Evolutionary conservation across 2,329 filamentous ascomycete genomes (phyloP).

Genomic region (Curvularia sp.): DNA sequence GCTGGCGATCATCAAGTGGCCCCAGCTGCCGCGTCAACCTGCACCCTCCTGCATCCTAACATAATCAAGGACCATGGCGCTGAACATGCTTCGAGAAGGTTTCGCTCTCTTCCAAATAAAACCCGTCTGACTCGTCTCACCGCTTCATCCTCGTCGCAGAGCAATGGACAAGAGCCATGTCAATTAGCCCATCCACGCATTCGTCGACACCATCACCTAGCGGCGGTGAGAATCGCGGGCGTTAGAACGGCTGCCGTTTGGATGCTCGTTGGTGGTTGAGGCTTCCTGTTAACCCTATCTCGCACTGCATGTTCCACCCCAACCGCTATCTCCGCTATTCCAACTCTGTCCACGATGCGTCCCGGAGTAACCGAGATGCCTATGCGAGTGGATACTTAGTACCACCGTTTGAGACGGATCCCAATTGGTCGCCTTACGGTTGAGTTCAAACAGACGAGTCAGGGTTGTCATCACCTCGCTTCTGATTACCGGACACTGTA

Average conservation of each 20-base stretch:
- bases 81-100: conserved; percentile 44
- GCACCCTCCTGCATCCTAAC: conserved; percentile 25
- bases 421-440: conserved; percentile 13
- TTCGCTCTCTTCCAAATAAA: conserved; percentile 34
- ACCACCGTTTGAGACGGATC: not conserved
- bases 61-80: conserved; percentile 32
- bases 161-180: conserved; percentile 3
- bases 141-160: conserved; percentile 1
- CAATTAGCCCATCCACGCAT: not conserved
- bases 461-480: conserved; percentile 8
- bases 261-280: not conserved
- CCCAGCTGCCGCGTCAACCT: conserved; percentile 28
- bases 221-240: not conserved
- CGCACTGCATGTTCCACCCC: not conserved
- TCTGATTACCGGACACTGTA: conserved; percentile 1
- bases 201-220: not conserved
- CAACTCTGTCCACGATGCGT: not conserved
- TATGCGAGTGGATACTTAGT: conserved; percentile 1
- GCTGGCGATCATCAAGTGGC: conserved; percentile 42
- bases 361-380: conserved; percentile 14
- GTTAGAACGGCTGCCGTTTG: not conserved
- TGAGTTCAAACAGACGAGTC: conserved; percentile 14
- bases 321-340: not conserved
- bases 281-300: not conserved
- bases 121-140: conserved; percentile 10